These are phyloP conservation scores for Xylaria palmicola DNA, from an alignment of 495 filamentous ascomycete species.

Conservation along the genomic window DNA sequence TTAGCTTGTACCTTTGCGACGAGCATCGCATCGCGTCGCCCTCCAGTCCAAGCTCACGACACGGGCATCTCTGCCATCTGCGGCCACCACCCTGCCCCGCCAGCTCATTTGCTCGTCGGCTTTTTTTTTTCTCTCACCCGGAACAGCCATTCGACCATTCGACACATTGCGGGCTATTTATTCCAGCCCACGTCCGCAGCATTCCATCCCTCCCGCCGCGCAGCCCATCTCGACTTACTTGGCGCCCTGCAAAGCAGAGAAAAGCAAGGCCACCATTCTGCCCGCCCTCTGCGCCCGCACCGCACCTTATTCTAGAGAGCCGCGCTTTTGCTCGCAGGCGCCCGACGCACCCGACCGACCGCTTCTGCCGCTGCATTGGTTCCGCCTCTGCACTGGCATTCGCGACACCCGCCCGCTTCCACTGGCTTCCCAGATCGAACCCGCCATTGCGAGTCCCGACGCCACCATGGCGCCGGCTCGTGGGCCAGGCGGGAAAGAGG, in stretches of 20 bases:
- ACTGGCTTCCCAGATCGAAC: background rate
- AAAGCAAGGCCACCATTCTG: background rate
- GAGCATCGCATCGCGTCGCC: conserved; percentile 15
- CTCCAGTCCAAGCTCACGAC: background rate
- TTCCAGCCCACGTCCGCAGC: background rate
- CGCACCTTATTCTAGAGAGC: background rate
- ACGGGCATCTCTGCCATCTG: background rate
- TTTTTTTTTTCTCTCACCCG: background rate
- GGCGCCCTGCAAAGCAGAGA: background rate
- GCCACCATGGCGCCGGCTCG: conserved; percentile 26
- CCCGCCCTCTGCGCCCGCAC: background rate
- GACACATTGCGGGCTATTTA: too few relatives aligned
- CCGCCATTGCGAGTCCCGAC: background rate
- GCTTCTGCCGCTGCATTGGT: too few relatives aligned
- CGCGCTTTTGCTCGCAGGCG: background rate
- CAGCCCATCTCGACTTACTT: background rate
- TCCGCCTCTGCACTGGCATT: conserved; percentile 12
- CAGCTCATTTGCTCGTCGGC: background rate
- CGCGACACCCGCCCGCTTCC: background rate
- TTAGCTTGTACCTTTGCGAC: conserved; percentile 13
- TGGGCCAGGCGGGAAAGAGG: conserved; percentile 25
- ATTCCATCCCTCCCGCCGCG: background rate
- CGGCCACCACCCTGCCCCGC: background rate
- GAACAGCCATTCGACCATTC: background rate
- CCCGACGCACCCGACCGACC: background rate